These are phyloP conservation scores for Wickerhamomyces sydowiorum DNA, from an alignment of 805 yeast genomes.

Conservation along the genomic window DNA sequence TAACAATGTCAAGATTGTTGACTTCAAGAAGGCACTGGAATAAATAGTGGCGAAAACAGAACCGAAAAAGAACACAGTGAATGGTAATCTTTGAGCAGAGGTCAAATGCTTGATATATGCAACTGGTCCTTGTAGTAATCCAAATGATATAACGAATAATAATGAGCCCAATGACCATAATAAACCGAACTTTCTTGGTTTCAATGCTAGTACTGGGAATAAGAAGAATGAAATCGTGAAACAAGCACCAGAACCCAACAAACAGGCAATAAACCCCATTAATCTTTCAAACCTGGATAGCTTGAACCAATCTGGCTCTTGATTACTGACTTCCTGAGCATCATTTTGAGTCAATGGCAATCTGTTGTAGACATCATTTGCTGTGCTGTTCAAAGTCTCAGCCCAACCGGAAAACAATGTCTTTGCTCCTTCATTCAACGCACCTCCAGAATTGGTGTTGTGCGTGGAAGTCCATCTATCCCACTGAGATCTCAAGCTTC, in stretches of 20 bases:
- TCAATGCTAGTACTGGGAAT: conserved; percentile 83
- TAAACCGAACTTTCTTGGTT: conserved; percentile 87
- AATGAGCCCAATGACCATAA: conserved; percentile 90
- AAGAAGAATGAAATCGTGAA: conserved; percentile 76
- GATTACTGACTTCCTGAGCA: conserved; percentile 30
- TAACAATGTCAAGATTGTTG: conserved; percentile 69
- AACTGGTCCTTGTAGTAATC: conserved; percentile 88
- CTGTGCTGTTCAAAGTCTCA: conserved; percentile 30
- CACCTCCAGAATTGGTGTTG: conserved; percentile 20
- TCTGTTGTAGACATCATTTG: conserved; percentile 55
- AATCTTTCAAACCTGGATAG: conserved; percentile 76
- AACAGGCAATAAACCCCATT: conserved; percentile 69
- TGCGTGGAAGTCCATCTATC: conserved; percentile 30
- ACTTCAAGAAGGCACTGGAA: conserved; percentile 61
- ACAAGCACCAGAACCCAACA: conserved; percentile 73
- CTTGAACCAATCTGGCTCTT: conserved; percentile 75
- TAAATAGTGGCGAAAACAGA: conserved; percentile 75
- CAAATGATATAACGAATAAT: conserved; percentile 83
- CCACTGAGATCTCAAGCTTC: conserved; percentile 21
- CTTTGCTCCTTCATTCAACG: conserved; percentile 28
- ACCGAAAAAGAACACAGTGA: conserved; percentile 75
- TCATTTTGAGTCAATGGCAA: conserved; percentile 61
- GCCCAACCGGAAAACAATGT: conserved; percentile 33
- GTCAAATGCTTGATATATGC: conserved; percentile 69
- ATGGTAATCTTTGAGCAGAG: conserved; percentile 71